These are phyloP conservation scores for Talaromyces islandicus DNA, from an alignment of 2,329 filamentous ascomycete genomes.

Conservation along the genomic window DNA sequence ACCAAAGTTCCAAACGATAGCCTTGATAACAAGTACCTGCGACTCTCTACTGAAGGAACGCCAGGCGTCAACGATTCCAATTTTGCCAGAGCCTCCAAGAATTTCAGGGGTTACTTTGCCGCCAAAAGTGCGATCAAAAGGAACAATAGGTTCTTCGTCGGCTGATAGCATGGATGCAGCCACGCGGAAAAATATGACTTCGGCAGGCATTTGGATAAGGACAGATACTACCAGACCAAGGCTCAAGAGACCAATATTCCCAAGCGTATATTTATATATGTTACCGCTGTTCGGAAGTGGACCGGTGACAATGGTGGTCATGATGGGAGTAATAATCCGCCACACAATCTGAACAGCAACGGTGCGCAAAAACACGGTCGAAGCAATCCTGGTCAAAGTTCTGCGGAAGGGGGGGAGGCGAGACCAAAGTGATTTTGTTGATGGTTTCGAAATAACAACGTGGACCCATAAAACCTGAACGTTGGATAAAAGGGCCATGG, in stretches of 20 bases:
- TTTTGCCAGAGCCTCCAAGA: conserved; percentile 63
- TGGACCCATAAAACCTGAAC: conserved; percentile 77
- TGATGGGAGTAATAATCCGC: conserved; percentile 35
- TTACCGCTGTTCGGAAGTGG: conserved; percentile 30
- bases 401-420: conserved; percentile 60
- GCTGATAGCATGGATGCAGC: conserved; percentile 82
- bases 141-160: conserved; percentile 75
- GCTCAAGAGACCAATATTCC: conserved; percentile 31
- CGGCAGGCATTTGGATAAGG: conserved; percentile 66
- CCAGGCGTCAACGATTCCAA: conserved; percentile 72
- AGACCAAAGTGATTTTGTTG: conserved; percentile 57
- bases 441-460: conserved; percentile 69
- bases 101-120: conserved; percentile 68
- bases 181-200: conserved; percentile 71
- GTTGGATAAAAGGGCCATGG: conserved; percentile 59
- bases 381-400: conserved; percentile 64
- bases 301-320: conserved; percentile 44
- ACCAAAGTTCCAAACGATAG: conserved; percentile 65
- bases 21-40: conserved; percentile 65
- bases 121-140: conserved; percentile 81
- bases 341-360: conserved; percentile 47
- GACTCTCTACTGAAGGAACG: conserved; percentile 67
- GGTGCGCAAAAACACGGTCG: conserved; percentile 59
- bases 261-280: conserved; percentile 31
- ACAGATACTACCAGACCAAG: conserved; percentile 45